Conservation (phyloP, 352 stramenopile species). For the Globisporangium orthogonon region DNA sequence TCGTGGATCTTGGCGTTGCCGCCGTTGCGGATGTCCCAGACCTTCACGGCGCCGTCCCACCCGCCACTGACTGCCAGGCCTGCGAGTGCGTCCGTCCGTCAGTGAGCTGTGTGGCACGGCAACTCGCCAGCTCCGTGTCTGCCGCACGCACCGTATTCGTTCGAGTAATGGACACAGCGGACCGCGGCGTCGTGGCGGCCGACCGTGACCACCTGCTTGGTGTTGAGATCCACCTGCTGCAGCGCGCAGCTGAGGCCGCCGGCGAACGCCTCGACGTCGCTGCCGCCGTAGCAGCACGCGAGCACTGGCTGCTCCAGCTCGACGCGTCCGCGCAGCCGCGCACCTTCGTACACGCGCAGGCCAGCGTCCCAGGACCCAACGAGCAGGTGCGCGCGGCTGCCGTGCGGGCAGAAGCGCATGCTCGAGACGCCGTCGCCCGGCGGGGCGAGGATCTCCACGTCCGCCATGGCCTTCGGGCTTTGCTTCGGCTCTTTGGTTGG, state of each 20-base stretch:
- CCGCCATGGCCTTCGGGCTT: slow-evolving; percentile 11
- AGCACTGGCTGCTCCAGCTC: slow-evolving; percentile 74
- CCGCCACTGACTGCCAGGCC: slow-evolving; percentile 50
- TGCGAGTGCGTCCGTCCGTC: not conserved
- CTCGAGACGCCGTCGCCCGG: slow-evolving; percentile 81
- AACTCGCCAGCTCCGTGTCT: not conserved
- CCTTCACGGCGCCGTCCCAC: slow-evolving; percentile 58
- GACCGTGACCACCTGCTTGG: slow-evolving; percentile 24
- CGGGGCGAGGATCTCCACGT: slow-evolving; percentile 58
- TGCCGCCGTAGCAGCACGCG: slow-evolving; percentile 52
- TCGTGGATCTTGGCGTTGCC: slow-evolving; percentile 42
- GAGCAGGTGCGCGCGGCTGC: slow-evolving; percentile 47
- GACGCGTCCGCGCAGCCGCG: slow-evolving; percentile 40
- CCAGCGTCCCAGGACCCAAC: slow-evolving; percentile 74
- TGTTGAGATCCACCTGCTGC: slow-evolving; percentile 47
- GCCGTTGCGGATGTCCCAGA: slow-evolving; percentile 65
- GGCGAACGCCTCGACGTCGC: slow-evolving; percentile 58
- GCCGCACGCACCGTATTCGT: slow-evolving; percentile 24
- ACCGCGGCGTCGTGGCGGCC: slow-evolving; percentile 47
- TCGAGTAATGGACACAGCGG: slow-evolving; percentile 50
- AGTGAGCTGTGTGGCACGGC: not conserved
- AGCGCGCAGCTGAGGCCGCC: slow-evolving; percentile 68
- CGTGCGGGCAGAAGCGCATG: slow-evolving; percentile 62
- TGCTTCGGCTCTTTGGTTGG: not conserved
- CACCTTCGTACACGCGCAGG: slow-evolving; percentile 64